These are phyloP conservation scores for Botrytis deweyae DNA, from an alignment of 2,329 filamentous ascomycete genomes.

Conservation along the genomic window DNA sequence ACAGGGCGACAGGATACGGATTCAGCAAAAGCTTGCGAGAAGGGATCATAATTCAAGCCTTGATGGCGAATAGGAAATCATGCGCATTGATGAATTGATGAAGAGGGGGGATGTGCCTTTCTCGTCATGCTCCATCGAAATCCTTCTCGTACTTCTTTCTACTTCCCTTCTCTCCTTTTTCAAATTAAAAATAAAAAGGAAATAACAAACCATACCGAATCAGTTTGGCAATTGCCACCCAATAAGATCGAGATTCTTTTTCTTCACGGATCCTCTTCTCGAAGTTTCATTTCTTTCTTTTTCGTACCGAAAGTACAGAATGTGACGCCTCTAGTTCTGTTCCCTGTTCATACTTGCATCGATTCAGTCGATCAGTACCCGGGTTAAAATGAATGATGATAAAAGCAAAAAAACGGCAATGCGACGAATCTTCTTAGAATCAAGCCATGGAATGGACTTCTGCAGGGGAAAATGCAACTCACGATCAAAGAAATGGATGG, in stretches of 20 bases:
- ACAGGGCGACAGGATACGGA: not conserved
- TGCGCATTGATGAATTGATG: not conserved
- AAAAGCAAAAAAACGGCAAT: slow-evolving; percentile 3
- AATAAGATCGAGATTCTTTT: not conserved
- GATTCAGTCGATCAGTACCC: not conserved
- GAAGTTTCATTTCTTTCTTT: slow-evolving; percentile 12
- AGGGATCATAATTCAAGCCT: not conserved
- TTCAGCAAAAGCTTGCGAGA: not conserved
- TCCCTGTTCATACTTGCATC: slow-evolving; percentile 11
- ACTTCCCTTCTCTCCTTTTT: not conserved
- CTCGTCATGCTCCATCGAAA: not conserved
- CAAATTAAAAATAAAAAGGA: not conserved
- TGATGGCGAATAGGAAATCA: not conserved
- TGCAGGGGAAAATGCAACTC: slow-evolving; percentile 13
- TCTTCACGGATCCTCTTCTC: slow-evolving; percentile 10
- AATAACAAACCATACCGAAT: not conserved
- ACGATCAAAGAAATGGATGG: not conserved
- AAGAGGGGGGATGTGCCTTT: not conserved
- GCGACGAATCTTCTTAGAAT: not conserved
- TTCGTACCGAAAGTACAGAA: slow-evolving; percentile 9
- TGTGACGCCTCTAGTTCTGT: not conserved
- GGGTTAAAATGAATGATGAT: not conserved
- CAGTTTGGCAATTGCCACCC: not conserved
- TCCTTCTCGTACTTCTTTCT: not conserved
- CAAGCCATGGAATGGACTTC: slow-evolving; percentile 7